Evolutionary conservation across 805 yeast genomes (phyloP).

Genomic region (Lipomyces mesembrius): DNA sequence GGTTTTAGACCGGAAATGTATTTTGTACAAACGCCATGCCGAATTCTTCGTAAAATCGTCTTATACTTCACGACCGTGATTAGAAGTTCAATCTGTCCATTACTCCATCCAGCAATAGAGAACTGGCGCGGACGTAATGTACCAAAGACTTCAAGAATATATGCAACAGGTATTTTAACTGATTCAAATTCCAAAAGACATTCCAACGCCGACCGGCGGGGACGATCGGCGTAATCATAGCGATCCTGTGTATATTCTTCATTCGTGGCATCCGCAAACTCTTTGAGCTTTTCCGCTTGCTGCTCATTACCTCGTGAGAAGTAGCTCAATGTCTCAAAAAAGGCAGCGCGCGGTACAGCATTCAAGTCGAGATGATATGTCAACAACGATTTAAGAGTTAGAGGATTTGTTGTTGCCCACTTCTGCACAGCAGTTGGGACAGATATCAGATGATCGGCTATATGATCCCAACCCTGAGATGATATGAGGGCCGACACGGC

Average conservation of each 20-base stretch:
- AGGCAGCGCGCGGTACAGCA: slow-evolving; percentile 82
- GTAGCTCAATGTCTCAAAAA: slow-evolving; percentile 74
- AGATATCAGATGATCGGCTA: slow-evolving; percentile 64
- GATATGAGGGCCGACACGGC: slow-evolving; percentile 69
- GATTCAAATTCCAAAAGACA: slow-evolving; percentile 80
- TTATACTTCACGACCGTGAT: slow-evolving; percentile 85
- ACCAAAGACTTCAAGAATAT: slow-evolving; percentile 79
- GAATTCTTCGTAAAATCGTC: slow-evolving; percentile 73
- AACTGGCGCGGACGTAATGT: slow-evolving; percentile 77
- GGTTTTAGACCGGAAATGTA: slow-evolving; percentile 62
- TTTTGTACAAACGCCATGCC: slow-evolving; percentile 82
- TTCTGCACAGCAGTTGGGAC: slow-evolving; percentile 44
- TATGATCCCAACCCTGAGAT: slow-evolving; percentile 71
- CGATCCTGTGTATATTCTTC: slow-evolving; percentile 65
- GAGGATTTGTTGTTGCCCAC: slow-evolving; percentile 60
- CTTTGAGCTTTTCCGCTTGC: slow-evolving; percentile 75
- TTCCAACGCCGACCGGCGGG: slow-evolving; percentile 85
- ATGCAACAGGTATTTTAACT: slow-evolving; percentile 73
- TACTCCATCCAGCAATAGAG: slow-evolving; percentile 68
- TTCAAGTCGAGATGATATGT: slow-evolving; percentile 81
- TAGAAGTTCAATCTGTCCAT: slow-evolving; percentile 60
- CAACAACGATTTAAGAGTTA: slow-evolving; percentile 73
- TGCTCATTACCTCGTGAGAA: slow-evolving; percentile 70
- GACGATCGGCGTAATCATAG: slow-evolving; percentile 90
- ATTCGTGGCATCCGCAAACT: slow-evolving; percentile 72